Conservation (phyloP, 805 yeast species). For the Pichia ethanolica region DNA sequence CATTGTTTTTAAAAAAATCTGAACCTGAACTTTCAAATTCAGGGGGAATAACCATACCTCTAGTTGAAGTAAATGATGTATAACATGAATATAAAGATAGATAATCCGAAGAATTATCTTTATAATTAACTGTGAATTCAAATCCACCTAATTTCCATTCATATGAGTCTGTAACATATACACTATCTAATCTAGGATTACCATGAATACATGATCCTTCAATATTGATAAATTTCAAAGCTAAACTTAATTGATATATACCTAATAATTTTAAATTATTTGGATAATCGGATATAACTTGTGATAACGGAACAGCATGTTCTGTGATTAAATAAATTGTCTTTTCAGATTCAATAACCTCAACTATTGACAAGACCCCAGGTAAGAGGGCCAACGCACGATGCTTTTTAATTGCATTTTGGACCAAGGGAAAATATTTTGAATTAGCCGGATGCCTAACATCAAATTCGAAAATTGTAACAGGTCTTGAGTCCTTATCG, state of each 20-base stretch:
- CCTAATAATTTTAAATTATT: slow-evolving; percentile 42
- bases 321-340: slow-evolving; percentile 60
- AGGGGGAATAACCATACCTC: slow-evolving; percentile 35
- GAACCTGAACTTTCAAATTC: slow-evolving; percentile 43
- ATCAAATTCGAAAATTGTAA: slow-evolving; percentile 63
- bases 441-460: slow-evolving; percentile 31
- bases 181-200: slow-evolving; percentile 41
- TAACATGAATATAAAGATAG: slow-evolving; percentile 14
- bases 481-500: slow-evolving; percentile 43
- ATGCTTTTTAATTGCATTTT: slow-evolving; percentile 38
- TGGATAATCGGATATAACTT: slow-evolving; percentile 23
- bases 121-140: slow-evolving; percentile 51
- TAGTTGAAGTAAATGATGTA: slow-evolving; percentile 21
- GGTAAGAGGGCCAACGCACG: slow-evolving; percentile 57
- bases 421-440: slow-evolving; percentile 31
- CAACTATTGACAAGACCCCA: slow-evolving; percentile 56
- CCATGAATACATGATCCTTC: slow-evolving; percentile 61
- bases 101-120: slow-evolving; percentile 33
- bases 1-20: slow-evolving; percentile 26
- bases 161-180: slow-evolving; percentile 62
- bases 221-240: slow-evolving; percentile 50
- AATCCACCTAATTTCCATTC: slow-evolving; percentile 84
- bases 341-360: slow-evolving; percentile 55
- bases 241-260: slow-evolving; percentile 43
- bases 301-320: slow-evolving; percentile 46